Base-by-base conservation (phyloP, 176 grass and related monocot genomes). In the Bromus sterilis region DNA sequence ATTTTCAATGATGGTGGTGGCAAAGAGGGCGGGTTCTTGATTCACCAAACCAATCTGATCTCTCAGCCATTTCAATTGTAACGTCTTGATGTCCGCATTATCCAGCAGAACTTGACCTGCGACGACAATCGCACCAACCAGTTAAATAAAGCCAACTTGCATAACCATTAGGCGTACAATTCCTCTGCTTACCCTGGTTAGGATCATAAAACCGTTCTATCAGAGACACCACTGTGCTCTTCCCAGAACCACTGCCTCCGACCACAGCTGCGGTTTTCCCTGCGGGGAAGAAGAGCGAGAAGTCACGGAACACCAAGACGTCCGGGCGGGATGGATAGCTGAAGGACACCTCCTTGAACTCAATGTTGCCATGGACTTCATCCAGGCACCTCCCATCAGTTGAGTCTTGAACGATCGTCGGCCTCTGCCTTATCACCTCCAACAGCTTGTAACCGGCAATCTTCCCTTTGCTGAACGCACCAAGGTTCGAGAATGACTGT, bases 401-500 rank as follows among this genome's bases (percentile, higher is more conserved):
- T 2, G 78, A 40, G 60, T 97, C 93, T 26, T 97, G 90, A 36
- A 91, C 78, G 74, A 97, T 97, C 1, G 90, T 83, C 1, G 93
- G 93, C 64, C 85, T 93, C 87, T 97, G 93, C 55, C 88, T 79
- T 85, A 97, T 97, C 69, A 96, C 89, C 61, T 96, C 93, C 85
- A 96, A 55, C 26, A 96, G 71, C 86, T 96, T 96, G 88, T 92
- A 96, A 32, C 93, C 93, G 0, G 93, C 88, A 35, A 86, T 86
- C 79, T 93, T 97, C 33, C 94, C 94, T 84, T 97, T 97, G 83
- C 94, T 97, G 77, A 97, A 97, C 13, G 94, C 92, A 29, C 92
- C 94, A 20, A 97, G 87, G 24, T 97, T 97, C 0, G 94, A 94
- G 67, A 97, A 97, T 9, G 94, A 87, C 26, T 97, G 95, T 12